Percentiles rank a stretch among this genome's conserved stretches.
phyloP scores from a whole-genome alignment of 331 rosid genomes.

The Prunus yedoensis region DNA sequence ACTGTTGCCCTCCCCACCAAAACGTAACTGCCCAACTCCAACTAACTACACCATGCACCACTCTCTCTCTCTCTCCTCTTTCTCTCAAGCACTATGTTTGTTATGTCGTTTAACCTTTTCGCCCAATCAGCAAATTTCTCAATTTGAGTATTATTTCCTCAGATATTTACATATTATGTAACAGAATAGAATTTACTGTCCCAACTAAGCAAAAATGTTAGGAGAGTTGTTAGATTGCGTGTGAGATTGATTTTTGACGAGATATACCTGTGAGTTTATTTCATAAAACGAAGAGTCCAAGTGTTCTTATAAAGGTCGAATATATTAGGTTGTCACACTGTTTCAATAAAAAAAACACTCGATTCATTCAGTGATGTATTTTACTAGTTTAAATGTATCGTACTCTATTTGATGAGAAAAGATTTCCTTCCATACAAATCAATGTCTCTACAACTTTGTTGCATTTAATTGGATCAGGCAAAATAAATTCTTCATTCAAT shows the following conservation, averaged over 20 bases:
- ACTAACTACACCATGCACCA: neutral
- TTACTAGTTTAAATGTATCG: no score
- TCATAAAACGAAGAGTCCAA: rapidly evolving
- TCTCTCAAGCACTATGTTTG: neutral
- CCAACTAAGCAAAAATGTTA: neutral
- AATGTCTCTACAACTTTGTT: no score
- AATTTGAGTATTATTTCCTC: no score
- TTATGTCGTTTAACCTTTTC: neutral
- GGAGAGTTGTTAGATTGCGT: no score
- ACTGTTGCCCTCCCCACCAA: conserved; percentile 26
- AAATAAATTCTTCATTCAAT: neutral
- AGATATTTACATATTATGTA: neutral
- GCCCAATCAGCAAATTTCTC: neutral
- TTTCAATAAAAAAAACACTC: no score
- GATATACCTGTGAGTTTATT: no score
- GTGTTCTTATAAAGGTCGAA: rapidly evolving
- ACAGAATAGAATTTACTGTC: neutral
- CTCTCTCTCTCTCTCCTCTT: neutral
- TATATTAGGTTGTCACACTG: no score
- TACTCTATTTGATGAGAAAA: no score
- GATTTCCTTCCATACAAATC: neutral
- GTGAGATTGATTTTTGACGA: no score
- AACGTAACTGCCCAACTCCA: conserved; percentile 9
- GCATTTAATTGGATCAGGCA: neutral
- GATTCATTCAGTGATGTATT: no score